Conservation (phyloP, 2,329 filamentous ascomycete genomes). For the Venturia aucupariae region DNA sequence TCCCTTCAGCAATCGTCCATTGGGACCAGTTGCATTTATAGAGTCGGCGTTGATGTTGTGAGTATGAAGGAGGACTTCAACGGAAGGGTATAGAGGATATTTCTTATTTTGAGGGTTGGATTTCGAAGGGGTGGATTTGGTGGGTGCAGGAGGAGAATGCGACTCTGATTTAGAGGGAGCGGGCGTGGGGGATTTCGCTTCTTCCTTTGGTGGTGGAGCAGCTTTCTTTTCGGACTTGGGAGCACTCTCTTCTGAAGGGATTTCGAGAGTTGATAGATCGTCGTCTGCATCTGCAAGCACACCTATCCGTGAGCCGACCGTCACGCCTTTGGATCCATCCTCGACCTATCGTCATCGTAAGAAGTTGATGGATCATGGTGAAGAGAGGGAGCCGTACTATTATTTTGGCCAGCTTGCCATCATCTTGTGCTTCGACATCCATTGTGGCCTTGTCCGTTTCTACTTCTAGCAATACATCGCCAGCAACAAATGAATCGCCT, state of each 20-base stretch:
- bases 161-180: neutral
- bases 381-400: slow-evolving; percentile 32
- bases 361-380: slow-evolving; percentile 16
- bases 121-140: neutral
- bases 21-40: slow-evolving; percentile 81
- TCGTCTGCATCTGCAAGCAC: slow-evolving; percentile 76
- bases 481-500: slow-evolving; percentile 68
- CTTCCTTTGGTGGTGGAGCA: slow-evolving; percentile 20
- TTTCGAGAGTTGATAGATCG: slow-evolving; percentile 63
- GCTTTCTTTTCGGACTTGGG: slow-evolving; percentile 29
- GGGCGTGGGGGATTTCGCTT: slow-evolving; percentile 15
- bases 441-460: slow-evolving; percentile 92
- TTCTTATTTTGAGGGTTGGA: slow-evolving; percentile 44
- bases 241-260: slow-evolving; percentile 58
- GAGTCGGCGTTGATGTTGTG: slow-evolving; percentile 67
- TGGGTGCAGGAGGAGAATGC: neutral
- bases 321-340: slow-evolving; percentile 65
- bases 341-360: slow-evolving; percentile 34
- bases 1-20: slow-evolving; percentile 84
- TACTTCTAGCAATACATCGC: slow-evolving; percentile 83
- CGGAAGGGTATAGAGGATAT: slow-evolving; percentile 70
- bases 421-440: slow-evolving; percentile 89
- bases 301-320: slow-evolving; percentile 73
- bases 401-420: slow-evolving; percentile 80
- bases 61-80: slow-evolving; percentile 69